Conservation (phyloP, 306 rosid genomes). For the Rubus idaeus region DNA sequence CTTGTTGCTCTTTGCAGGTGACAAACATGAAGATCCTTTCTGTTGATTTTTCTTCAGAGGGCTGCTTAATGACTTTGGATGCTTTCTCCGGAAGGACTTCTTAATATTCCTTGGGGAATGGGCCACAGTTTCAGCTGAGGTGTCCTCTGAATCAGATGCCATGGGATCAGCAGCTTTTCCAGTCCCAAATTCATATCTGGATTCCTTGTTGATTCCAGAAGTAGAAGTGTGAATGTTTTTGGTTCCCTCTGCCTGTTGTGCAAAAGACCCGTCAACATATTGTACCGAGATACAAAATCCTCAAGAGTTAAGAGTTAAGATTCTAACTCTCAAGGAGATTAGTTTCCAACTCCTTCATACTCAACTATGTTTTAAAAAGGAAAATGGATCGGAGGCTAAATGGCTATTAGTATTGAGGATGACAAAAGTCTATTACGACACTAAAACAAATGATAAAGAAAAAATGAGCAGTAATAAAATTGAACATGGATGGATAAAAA, state of each 20-base stretch:
- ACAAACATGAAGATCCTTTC: slow-evolving; percentile 30
- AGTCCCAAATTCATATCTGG: slow-evolving; percentile 38
- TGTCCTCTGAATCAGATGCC: slow-evolving; percentile 41
- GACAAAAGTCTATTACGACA: neutral
- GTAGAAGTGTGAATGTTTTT: slow-evolving; percentile 32
- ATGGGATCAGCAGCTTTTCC: slow-evolving; percentile 31
- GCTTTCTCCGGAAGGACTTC: slow-evolving; percentile 33
- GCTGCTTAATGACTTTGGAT: slow-evolving; percentile 35
- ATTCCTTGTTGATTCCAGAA: slow-evolving; percentile 28
- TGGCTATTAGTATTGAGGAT: neutral
- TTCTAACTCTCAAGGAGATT: neutral
- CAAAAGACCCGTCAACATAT: slow-evolving; percentile 22
- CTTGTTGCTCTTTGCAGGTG: slow-evolving; percentile 44
- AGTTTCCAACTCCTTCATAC: neutral
- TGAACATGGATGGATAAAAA: neutral
- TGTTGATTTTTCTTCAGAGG: slow-evolving; percentile 47
- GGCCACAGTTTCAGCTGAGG: slow-evolving; percentile 28
- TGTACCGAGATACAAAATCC: slow-evolving; percentile 5
- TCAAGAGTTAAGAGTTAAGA: neutral
- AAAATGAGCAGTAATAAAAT: neutral
- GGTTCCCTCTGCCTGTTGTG: slow-evolving; percentile 41
- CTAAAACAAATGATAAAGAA: neutral
- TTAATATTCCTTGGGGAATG: slow-evolving; percentile 28
- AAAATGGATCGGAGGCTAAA: neutral
- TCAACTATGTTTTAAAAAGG: neutral